Evolutionary conservation across 352 stramenopile genomes (phyloP), one percentile per base, ranked within the genome.

Genomic region (Phytophthora podocarpi): DNA sequence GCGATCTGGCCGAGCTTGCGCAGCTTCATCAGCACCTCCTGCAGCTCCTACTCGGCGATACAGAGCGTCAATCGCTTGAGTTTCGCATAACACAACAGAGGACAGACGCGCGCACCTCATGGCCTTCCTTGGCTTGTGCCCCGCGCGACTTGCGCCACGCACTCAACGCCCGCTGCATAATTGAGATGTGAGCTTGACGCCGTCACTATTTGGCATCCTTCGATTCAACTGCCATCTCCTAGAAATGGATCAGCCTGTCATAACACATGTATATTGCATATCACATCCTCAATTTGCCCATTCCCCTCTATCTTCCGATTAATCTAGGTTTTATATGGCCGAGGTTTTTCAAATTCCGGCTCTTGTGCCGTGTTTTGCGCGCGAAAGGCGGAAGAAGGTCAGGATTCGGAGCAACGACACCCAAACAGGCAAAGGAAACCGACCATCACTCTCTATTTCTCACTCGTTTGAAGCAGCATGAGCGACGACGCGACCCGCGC

Each of bases 21-120:
- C 54, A 92, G 66, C 52, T 85, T 72, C 11, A 30, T 34, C 31
- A 92, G 61, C 61, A 92, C 77, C 16, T 76, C 60, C 30, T 89
- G 75, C 24, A 92, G 60, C 52, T 85, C 76, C 82, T 91, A 42
- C 7, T 21, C 6, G 13, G 11, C n/a, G 39, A 18, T 13, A 13
- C n/a, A 24, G 4, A 13, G 3, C 24, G 7, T 53, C 4, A 45
- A n/a, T 45, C 27, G 9, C 11, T 9, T 41, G 8, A 43, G 21
- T 2, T n/a, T 13, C 10, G n/a, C n/a, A n/a, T 43, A 7, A 16
- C n/a, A 10, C 24, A 54, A 15, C 1, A 45, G 0, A 16, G 23
- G 6, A 12, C 9, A 34, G 3, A 27, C 5, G 46, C 0, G 48
- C 42, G 24, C 43, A 88, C 81, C 50, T 69, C 53, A 48, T 74